Evolutionary conservation across 2,329 filamentous ascomycete species (phyloP).

Genomic region (Podosphaera xanthii): DNA sequence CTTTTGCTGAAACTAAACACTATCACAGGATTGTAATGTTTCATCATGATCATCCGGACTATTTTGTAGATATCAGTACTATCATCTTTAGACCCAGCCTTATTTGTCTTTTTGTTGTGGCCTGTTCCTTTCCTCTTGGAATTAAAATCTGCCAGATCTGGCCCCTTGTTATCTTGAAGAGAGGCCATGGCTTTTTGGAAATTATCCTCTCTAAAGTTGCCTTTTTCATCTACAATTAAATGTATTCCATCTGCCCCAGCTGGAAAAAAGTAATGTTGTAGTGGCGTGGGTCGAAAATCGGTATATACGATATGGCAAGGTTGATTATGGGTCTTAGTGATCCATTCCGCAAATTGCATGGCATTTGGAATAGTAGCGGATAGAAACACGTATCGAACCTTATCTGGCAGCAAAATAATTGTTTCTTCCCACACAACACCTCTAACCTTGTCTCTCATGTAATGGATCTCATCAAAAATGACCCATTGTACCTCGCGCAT

Average conservation of each 20-base stretch:
- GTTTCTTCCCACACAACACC: conserved; percentile 99
- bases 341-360: conserved; percentile 98
- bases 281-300: conserved; percentile 84
- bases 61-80: conserved; percentile 86
- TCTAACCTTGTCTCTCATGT: conserved; percentile 81
- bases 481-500: conserved; percentile 99
- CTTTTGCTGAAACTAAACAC: conserved; percentile 99
- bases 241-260: conserved; percentile 81
- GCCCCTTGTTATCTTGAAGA: conserved; percentile 70
- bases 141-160: conserved; percentile 56
- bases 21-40: conserved; percentile 92
- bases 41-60: conserved; percentile 95
- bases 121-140: conserved; percentile 70
- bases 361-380: conserved; percentile 97
- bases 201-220: conserved; percentile 86
- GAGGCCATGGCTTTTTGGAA: conserved; percentile 89
- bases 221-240: conserved; percentile 89
- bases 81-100: conserved; percentile 51
- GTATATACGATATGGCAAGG: conserved; percentile 98
- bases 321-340: conserved; percentile 91
- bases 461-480: conserved; percentile 95
- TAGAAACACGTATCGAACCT: conserved; percentile 94
- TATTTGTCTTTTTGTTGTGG: conserved; percentile 79
- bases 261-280: conserved; percentile 97
- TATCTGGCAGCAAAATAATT: conserved; percentile 91